Base-by-base conservation (phyloP, 495 filamentous ascomycete species). In the Tetracladium setigerum region DNA sequence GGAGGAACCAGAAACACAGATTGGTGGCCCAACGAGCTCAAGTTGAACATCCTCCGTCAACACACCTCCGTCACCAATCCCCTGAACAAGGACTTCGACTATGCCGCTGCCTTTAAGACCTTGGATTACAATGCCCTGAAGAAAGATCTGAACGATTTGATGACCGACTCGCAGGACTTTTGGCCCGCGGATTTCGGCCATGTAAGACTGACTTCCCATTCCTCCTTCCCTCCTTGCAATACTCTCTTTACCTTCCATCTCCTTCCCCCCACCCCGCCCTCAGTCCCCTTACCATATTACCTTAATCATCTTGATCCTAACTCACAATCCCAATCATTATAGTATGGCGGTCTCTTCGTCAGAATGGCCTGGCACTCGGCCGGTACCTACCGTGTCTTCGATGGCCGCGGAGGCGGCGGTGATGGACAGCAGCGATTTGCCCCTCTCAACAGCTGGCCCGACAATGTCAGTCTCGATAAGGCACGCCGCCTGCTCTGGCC, bases 101-200 rank as follows among this genome's bases (percentile, higher is more conserved):
- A 87, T 68, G 73, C 72, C 14, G 66, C 70, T 1, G 81, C 81
- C 41, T 86, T 86, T 72, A 80, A 83, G 67, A 74, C 60, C 53
- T 68, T 87, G 18, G 83, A 87, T 67, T 86, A 85, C 60, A 68
- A 73, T 47, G 82, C 62, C 27, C 66, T 87, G 55, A 86, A 87
- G 81, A 77, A 83, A 58, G 83, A 87, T 55, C 62, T 87, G 2
- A 47, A 65, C 18, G 67, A 65, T 30, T 56, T 87, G 55, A 84
- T 86, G 81, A 87, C 82, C 38, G 79, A 84, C 61, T 87, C 83
- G 19, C 77, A 87, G 67, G 78, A 83, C 22, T 86, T 73, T 73
- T 87, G 83, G 83, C 83, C 83, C 9, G 83, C 83, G 15, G 83
- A 87, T 62, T 84, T 84, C 59, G 82, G 82, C 33, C 82, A 86